Evolutionary conservation across 1,139 yeast genomes (phyloP), one percentile per base, ranked within the genome.

Genomic region (Zygotorulaspora mrakii): DNA sequence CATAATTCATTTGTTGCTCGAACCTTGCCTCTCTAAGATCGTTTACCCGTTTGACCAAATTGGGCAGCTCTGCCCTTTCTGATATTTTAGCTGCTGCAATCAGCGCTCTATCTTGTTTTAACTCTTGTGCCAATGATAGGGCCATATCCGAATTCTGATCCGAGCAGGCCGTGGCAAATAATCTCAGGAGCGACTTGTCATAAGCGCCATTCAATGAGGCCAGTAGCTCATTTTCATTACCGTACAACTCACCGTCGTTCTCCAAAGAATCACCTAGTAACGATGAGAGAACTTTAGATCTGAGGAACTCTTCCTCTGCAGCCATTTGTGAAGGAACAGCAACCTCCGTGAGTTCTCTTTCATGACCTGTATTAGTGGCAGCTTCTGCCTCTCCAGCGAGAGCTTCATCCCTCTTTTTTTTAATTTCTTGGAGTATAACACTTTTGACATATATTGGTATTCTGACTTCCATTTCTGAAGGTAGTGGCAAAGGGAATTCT

Each of bases 61-160:
- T 68, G 27, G 73, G 65, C 58, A 81, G 71, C 40, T 82, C 88
- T 55, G 84, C 77, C 51, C 95, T 74, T 53, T 84, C 84, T 1
- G 95, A 86, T 43, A 91, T 84, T 63, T 83, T 83, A 17, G 76
- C 69, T 1, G 96, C 96, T 0, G 96, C 96, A 43, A 74, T 74
- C 47, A 89, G 67, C 4, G 95, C 95, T 51, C 82, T 79, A 48
- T 82, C 89, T 47, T 79, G 82, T 52, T 78, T 76, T 53, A 91
- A 70, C 57, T 84, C 76, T 50, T 71, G 74, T 4, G 79, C 88
- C 33, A 91, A 62, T 27, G 83, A 81, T 48, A 77, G 69, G 0
- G 95, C 94, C 59, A 82, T 81, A 41, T 74, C 74, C 31, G 75
- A 63, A 43, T 78, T 75, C 35, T 79, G 76, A 23, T 80, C 82